phyloP scores from a whole-genome alignment of 2,329 filamentous ascomycete species.

The Exophiala spinifera region DNA sequence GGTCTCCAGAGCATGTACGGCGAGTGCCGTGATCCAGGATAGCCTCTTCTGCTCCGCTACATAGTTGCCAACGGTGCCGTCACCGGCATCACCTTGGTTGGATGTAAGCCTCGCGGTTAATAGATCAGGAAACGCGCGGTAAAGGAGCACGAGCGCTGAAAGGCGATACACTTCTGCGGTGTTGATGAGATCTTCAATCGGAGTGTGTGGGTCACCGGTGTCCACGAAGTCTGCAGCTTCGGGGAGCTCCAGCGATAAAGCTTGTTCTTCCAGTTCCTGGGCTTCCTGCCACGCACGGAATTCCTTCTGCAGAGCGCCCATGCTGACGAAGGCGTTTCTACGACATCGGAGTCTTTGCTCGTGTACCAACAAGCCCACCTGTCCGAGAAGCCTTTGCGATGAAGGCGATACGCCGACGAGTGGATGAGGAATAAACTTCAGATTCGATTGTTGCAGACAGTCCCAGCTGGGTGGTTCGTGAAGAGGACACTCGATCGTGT shows the following conservation, averaged over 20 bases:
- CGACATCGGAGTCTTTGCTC: not conserved
- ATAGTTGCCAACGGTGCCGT: not conserved
- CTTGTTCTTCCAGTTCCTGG: constrained; percentile 1
- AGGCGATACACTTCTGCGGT: constrained; percentile 7
- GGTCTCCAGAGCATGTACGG: constrained; percentile 2
- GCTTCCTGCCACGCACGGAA: not conserved
- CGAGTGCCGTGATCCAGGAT: not conserved
- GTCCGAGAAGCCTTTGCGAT: constrained; percentile 4
- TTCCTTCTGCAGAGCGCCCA: constrained; percentile 1
- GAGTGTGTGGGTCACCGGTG: not conserved
- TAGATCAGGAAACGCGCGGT: constrained; percentile 8
- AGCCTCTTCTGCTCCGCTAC: no score
- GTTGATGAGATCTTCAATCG: constrained; percentile 6
- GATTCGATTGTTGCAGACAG: not conserved
- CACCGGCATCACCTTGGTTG: not conserved
- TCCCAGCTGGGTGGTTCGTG: not conserved
- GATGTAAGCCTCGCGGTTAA: not conserved
- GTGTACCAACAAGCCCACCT: constrained; percentile 2
- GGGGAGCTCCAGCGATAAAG: not conserved
- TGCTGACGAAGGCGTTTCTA: not conserved
- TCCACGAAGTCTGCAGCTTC: not conserved
- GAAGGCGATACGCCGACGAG: constrained; percentile 5
- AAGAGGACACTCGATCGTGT: not conserved
- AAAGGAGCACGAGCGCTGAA: constrained; percentile 6
- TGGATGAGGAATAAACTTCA: constrained; percentile 2